Evolutionary conservation across 148 eudicot species (phyloP).

Genomic region (Chenopodium suecicum): DNA sequence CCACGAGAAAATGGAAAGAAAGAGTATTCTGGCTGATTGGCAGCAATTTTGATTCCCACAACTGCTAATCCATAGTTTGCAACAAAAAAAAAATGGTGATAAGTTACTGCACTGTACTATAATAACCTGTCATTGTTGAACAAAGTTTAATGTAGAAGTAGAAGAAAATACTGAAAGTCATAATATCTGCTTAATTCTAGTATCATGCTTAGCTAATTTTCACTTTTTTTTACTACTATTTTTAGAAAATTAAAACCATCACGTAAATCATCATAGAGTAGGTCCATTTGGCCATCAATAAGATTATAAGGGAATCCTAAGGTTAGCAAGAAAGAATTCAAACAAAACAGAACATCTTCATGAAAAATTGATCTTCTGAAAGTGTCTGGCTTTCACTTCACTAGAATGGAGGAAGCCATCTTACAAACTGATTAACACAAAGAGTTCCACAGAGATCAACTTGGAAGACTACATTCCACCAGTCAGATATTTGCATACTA

Average conservation of each 20-base stretch:
- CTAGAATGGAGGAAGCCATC: not conserved
- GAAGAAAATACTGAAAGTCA: not conserved
- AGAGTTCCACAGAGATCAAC: not conserved
- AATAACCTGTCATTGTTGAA: not conserved
- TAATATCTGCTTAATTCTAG: not conserved
- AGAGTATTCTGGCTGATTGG: constrained; percentile 50
- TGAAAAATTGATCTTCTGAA: not conserved
- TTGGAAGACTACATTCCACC: not conserved
- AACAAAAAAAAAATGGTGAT: not conserved
- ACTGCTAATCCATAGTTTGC: constrained; percentile 37
- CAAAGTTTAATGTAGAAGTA: not conserved
- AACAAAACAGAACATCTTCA: not conserved
- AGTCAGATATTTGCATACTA: not conserved
- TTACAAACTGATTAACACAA: not conserved
- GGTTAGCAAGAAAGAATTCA: not conserved
- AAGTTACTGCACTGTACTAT: not conserved
- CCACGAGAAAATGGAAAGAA: constrained; percentile 50
- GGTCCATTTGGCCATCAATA: not conserved
- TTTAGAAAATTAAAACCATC: not conserved
- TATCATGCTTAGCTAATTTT: not conserved
- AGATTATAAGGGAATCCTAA: not conserved
- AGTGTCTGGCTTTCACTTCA: not conserved
- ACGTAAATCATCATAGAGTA: not conserved
- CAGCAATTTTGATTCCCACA: constrained; percentile 67
- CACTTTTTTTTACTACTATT: too few species aligned